These are phyloP conservation scores for Scedosporium minutisporum DNA, from an alignment of 2,329 filamentous ascomycete genomes.

Conservation along the genomic window DNA sequence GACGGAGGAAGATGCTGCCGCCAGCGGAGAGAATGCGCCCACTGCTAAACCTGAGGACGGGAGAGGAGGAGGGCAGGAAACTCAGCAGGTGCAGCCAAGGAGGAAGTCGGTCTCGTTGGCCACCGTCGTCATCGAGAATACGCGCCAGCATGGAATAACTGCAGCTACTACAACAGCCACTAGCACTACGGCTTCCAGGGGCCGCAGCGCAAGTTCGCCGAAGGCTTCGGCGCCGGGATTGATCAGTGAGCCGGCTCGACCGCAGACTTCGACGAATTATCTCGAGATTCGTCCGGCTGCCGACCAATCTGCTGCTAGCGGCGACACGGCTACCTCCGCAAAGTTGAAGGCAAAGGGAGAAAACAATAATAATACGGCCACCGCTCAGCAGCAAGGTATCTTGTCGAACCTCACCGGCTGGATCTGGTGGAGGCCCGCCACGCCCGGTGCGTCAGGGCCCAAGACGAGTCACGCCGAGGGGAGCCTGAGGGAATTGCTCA, in stretches of 20 bases:
- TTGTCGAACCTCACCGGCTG: constrained; percentile 11
- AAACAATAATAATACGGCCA: background rate
- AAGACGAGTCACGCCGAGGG: constrained; percentile 34
- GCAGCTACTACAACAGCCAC: constrained; percentile 17
- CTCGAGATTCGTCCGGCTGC: constrained; percentile 33
- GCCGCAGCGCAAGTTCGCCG: constrained; percentile 13
- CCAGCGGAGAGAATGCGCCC: background rate
- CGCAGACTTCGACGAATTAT: constrained; percentile 44
- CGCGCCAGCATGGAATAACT: constrained; percentile 21
- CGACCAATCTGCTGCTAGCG: constrained; percentile 12
- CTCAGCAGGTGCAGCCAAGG: constrained; percentile 2
- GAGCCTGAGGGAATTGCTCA: constrained; percentile 43
- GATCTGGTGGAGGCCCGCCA: constrained; percentile 10
- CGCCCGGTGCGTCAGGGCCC: background rate
- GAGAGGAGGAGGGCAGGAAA: background rate
- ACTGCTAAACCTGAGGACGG: background rate
- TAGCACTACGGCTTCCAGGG: constrained; percentile 3
- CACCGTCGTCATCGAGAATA: background rate
- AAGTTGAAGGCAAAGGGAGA: background rate
- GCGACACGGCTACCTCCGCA: background rate
- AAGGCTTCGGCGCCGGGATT: constrained; percentile 31
- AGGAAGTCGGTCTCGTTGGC: constrained; percentile 7
- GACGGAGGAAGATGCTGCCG: constrained; percentile 13
- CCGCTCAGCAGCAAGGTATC: constrained; percentile 4
- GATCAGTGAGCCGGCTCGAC: constrained; percentile 45